Conservation (phyloP, 73 alveolate genomes). For the Paramecium primaurelia region DNA sequence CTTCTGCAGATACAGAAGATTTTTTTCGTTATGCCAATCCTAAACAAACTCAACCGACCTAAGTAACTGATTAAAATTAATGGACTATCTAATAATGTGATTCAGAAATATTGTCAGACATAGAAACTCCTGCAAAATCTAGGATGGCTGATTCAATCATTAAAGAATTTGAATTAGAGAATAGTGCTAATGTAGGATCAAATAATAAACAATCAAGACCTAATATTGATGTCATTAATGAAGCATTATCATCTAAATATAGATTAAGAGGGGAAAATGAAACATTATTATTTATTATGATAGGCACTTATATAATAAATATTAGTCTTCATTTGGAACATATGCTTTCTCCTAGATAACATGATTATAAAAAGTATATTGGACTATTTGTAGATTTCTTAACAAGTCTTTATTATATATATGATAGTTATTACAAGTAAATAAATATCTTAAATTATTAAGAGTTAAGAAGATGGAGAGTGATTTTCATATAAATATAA, state of each 20-base stretch:
- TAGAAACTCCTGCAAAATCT: background rate
- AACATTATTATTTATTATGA: background rate
- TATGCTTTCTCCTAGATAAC: background rate
- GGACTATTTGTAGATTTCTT: background rate
- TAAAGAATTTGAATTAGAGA: background rate
- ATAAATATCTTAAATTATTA: background rate
- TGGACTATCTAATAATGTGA: background rate
- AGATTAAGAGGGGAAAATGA: background rate
- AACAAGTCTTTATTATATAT: background rate
- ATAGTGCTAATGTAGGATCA: background rate
- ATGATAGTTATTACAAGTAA: slow-evolving; percentile 9
- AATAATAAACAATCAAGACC: background rate
- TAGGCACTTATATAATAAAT: background rate
- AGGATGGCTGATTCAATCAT: background rate
- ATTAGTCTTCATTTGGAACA: background rate
- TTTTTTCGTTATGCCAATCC: background rate
- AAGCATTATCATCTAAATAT: background rate
- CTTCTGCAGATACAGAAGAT: slow-evolving; percentile 10
- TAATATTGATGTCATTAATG: background rate
- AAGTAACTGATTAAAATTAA: background rate
- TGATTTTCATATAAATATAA: slow-evolving; percentile 30
- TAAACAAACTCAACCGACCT: background rate
- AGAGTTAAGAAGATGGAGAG: background rate
- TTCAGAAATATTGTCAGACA: background rate
- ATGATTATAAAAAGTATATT: background rate